phyloP scores from a whole-genome alignment of 805 yeast species.

The Yamadazyma olivae region DNA sequence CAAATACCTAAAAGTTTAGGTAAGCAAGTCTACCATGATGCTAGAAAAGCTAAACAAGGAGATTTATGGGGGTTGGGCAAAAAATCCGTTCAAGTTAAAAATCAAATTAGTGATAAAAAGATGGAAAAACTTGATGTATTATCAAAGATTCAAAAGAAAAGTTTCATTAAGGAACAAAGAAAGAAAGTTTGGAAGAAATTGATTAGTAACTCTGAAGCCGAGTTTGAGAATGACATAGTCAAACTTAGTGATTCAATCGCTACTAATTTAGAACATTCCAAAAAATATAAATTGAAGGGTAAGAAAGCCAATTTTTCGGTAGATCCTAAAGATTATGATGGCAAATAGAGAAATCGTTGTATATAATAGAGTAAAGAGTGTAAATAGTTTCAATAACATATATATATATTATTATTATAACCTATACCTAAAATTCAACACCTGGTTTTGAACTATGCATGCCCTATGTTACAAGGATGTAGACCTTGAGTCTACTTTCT shows the following conservation, averaged over 20 bases:
- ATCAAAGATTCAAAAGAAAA: conserved; percentile 36
- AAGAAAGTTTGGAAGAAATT: conserved; percentile 33
- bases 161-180: conserved; percentile 33
- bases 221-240: conserved; percentile 23
- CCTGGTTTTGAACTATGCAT: not conserved
- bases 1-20: conserved; percentile 76
- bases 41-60: conserved; percentile 78
- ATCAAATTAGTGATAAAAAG: conserved; percentile 25
- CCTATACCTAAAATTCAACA: not conserved
- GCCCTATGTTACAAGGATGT: not conserved
- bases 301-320: conserved; percentile 20
- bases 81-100: conserved; percentile 32
- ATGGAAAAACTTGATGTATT: conserved; percentile 33
- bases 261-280: conserved; percentile 27
- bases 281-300: conserved; percentile 30
- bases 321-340: conserved; percentile 16
- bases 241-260: conserved; percentile 27
- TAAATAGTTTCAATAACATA: conserved; percentile 4
- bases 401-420: too few relatives aligned
- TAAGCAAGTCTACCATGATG: conserved; percentile 79
- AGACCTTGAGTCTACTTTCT: conserved; percentile 64
- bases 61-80: conserved; percentile 73
- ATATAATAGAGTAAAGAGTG: not conserved
- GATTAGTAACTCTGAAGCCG: conserved; percentile 21
- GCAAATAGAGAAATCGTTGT: conserved; percentile 14